Base-by-base conservation (phyloP, 2,329 filamentous ascomycete species). In the Fonsecaea pugnacius region DNA sequence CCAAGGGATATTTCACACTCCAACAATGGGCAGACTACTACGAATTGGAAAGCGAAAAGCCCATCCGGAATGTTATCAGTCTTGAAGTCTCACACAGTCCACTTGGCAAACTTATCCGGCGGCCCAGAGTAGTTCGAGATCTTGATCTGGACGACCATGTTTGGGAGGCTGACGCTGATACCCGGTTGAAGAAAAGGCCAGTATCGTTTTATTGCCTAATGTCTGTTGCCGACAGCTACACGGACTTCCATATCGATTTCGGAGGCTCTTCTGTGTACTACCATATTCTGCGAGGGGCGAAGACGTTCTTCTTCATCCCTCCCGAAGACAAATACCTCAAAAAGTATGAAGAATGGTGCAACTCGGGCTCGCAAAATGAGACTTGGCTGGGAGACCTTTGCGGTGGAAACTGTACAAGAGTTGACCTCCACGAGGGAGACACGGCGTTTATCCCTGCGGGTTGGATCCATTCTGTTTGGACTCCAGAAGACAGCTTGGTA, bases 381-480 rank as follows among this genome's bases (percentile, higher is more conserved):
- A 89, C 86, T 12, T 90, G 87, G 74, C 80, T 89, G 36, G 85
- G 85, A 4, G 82, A 85, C 63, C 82, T 87, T 69, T 71, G 70
- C 46, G 87, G 86, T 18, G 87, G 87, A 66, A 87, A 89, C 69
- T 89, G 87, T 73, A 89, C 87, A 70, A 80, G 87, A 54, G 86
- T 89, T 50, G 87, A 89, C 72, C 79, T 90, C 4, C 83, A 81
- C 56, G 85, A 86, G 67, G 87, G 87, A 36, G 87, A 90, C 72
- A 90, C 87, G 2, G 89, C 89, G 84, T 78, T 90, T 50, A 90
- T 90, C 67, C 87, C 87, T 4, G 88, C 87, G 36, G 87, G 87
- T 21, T 90, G 87, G 87, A 90, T 90, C 58, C 87, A 90, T 71
- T 87, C 87, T 27, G 87, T 90, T 7, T 89, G 88, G 85, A 90